Evolutionary conservation across 208 protist genomes (phyloP).

Genomic region (Crithidia expoeki): DNA sequence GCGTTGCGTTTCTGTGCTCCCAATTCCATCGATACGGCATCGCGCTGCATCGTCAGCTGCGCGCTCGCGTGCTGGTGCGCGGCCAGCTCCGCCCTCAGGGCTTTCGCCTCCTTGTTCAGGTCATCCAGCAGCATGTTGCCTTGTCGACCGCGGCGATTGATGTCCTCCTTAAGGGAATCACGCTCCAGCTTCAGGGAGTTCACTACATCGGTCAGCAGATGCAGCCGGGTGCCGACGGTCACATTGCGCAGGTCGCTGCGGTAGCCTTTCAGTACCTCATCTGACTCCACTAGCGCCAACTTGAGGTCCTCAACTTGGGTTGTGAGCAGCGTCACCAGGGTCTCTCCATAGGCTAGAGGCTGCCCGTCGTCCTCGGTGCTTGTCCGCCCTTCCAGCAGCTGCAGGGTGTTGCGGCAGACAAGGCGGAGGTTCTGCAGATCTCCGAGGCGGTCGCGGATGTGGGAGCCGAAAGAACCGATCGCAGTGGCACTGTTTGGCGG

Average conservation of each 20-base stretch:
- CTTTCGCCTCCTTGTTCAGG: conserved; percentile 27
- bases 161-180: conserved; percentile 48
- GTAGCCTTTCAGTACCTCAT: conserved; percentile 31
- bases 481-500: not conserved
- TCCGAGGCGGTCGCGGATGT: conserved; percentile 28
- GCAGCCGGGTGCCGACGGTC: conserved; percentile 44
- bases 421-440: conserved; percentile 57
- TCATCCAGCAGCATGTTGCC: conserved; percentile 33
- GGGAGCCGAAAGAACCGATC: conserved; percentile 11
- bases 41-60: conserved; percentile 1
- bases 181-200: conserved; percentile 46
- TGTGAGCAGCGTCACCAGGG: conserved; percentile 27
- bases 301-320: conserved; percentile 49
- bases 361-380: conserved; percentile 18
- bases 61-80: conserved; percentile 1
- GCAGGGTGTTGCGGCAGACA: conserved; percentile 35
- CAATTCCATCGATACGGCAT: conserved; percentile 11
- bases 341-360: conserved; percentile 16
- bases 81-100: conserved; percentile 22
- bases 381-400: conserved; percentile 48
- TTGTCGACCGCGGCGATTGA: conserved; percentile 42
- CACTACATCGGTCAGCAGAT: conserved; percentile 37
- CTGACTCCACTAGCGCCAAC: conserved; percentile 52
- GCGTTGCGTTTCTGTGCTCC: conserved; percentile 21
- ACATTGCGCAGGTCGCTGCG: conserved; percentile 19